phyloP scores from a whole-genome alignment of 1,284 basidiomycete species.

The Xanthoconium separans region DNA sequence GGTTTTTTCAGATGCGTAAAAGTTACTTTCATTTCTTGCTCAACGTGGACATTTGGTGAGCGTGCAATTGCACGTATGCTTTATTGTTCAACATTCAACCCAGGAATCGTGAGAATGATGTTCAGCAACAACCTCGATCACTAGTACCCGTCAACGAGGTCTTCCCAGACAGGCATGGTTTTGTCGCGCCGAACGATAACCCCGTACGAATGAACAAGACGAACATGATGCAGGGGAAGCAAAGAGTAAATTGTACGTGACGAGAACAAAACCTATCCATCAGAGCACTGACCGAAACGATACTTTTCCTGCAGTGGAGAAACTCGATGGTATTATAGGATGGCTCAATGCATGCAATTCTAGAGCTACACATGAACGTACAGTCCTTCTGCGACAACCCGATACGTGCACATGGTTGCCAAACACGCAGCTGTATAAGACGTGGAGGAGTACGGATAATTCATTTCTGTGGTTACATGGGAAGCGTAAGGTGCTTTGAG shows the following conservation, averaged over 20 bases:
- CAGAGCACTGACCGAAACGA: not conserved
- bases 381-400: not conserved
- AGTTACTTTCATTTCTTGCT: not conserved
- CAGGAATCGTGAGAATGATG: not conserved
- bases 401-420: slow-evolving; percentile 17
- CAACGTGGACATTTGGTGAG: not conserved
- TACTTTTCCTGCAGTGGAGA: not conserved
- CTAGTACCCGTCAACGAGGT: too few relatives aligned
- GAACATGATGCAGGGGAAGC: not conserved
- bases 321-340: not conserved
- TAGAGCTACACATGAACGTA: slow-evolving; percentile 2
- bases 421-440: not conserved
- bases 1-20: not conserved
- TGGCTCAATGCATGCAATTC: slow-evolving; percentile 7
- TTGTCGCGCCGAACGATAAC: too few relatives aligned
- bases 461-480: slow-evolving; percentile 20
- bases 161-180: too few relatives aligned
- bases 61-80: too few relatives aligned
- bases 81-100: not conserved
- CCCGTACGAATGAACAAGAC: too few relatives aligned
- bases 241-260: not conserved
- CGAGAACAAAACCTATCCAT: not conserved
- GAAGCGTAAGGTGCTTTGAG: slow-evolving; percentile 1
- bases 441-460: slow-evolving; percentile 7
- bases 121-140: not conserved